phyloP scores from a whole-genome alignment of 1,139 yeast species.

The Barnettozyma hawaiiensis region DNA sequence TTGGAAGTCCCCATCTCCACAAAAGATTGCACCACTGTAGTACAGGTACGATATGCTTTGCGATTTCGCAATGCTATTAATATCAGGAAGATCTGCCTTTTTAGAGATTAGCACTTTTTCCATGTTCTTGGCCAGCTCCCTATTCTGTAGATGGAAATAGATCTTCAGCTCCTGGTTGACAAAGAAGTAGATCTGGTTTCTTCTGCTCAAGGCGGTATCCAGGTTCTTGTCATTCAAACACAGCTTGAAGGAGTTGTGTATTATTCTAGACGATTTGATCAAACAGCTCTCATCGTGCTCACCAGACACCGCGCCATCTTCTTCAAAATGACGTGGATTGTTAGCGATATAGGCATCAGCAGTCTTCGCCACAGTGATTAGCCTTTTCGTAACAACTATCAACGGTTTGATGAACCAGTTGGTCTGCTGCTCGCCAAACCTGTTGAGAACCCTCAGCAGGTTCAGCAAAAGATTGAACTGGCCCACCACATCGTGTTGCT shows the following conservation, averaged over 20 bases:
- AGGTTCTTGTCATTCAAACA: constrained; percentile 75
- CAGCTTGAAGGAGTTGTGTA: constrained; percentile 70
- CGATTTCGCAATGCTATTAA: constrained; percentile 40
- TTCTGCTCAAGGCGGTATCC: constrained; percentile 44
- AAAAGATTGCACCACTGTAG: constrained; percentile 56
- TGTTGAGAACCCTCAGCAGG: constrained; percentile 44
- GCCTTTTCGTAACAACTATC: constrained; percentile 49
- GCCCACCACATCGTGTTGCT: constrained; percentile 12
- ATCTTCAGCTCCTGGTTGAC: constrained; percentile 67
- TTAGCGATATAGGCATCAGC: constrained; percentile 22
- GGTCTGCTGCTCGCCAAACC: constrained; percentile 58
- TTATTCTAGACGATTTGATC: constrained; percentile 53
- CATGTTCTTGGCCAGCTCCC: constrained; percentile 73
- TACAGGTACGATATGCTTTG: constrained; percentile 59
- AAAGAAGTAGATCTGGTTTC: constrained; percentile 67
- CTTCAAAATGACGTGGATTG: constrained; percentile 13
- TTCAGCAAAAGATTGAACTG: constrained; percentile 39
- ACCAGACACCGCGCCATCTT: constrained; percentile 14
- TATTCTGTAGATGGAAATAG: constrained; percentile 63
- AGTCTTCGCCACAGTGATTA: constrained; percentile 36
- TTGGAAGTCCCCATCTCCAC: constrained; percentile 56
- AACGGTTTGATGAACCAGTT: constrained; percentile 66
- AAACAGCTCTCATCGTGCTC: constrained; percentile 26
- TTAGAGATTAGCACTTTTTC: constrained; percentile 66
- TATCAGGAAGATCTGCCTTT: constrained; percentile 45